Evolutionary conservation across 768 basidiomycete species (phyloP), one percentile per base, ranked within the genome.

Genomic region (Amanita rimosa): DNA sequence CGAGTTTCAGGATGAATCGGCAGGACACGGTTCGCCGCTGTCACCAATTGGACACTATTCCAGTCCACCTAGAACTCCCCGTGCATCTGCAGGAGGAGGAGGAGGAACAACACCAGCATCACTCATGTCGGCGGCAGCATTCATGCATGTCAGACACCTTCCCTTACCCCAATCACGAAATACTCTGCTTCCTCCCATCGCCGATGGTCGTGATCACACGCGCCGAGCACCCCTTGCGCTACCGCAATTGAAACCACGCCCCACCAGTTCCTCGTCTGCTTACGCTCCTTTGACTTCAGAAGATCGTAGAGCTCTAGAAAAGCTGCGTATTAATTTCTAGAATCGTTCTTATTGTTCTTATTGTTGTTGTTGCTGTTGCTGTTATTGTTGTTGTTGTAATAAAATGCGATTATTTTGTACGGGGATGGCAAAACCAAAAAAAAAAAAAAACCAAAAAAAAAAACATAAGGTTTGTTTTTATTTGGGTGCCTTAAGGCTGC

Each of bases 251-350:
- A 59, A 50, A 48, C 57, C 43, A 41, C 44, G 49, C 27, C 55
- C 48, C 24, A 53, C 41, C 33, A 49, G 54, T 47, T 53, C 53
- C 31, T 50, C 53, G 17, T 58, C 58, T 21, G 45, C 44, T 5
- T 71, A 69, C 63, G 67, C 66, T 27, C 68, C 64, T 53, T 67
- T 66, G 43, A 78, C 78, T 8, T 65, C 73, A 40, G 80, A 82
- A 58, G 80, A 82, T 59, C 73, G 71, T 49, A 69, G 78, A 47
- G 75, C 70, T n/a, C 58, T 82, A 47, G 71, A 70, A 53, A 73
- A 75, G 39, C 74, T 82, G 57, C 74, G 74, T 38, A 70, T 80
- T 38, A 68, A 71, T 21, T 60, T 79, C 44, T 80, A 62, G 64
- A 49, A 27, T n/a, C n/a, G n/a, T n/a, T n/a, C n/a, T n/a, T n/a